Conservation (phyloP, 257 asterid genomes). For the Eustoma russellianum region DNA sequence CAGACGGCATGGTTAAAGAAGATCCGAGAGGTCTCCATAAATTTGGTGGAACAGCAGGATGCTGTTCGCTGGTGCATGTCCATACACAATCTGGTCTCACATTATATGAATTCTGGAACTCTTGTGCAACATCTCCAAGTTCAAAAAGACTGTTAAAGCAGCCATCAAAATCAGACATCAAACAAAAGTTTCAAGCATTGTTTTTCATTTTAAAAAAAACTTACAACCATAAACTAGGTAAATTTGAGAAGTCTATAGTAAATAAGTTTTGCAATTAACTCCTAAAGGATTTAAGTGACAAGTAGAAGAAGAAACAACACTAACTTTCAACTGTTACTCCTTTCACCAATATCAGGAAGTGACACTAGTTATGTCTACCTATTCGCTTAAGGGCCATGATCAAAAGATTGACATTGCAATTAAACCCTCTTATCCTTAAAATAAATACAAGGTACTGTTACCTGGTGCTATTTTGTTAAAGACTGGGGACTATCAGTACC, state of each 20-base stretch:
- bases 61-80: constrained; percentile 35
- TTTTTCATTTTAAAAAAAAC: no score
- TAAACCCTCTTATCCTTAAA: no score
- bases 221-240: constrained; percentile 3
- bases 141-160: constrained; percentile 38
- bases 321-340: no score
- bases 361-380: no score
- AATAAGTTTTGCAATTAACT: background rate
- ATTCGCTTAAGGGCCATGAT: no score
- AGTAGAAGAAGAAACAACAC: background rate
- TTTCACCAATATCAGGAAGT: no score
- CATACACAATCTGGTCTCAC: constrained; percentile 38
- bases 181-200: no score
- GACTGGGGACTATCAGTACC: no score
- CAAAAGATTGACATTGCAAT: no score
- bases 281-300: background rate
- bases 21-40: constrained; percentile 36
- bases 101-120: constrained; percentile 22
- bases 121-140: constrained; percentile 39
- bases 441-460: no score
- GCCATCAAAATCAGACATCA: constrained; percentile 10
- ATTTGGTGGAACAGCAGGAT: constrained; percentile 26
- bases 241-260: constrained; percentile 7
- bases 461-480: no score
- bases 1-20: constrained; percentile 38